These are phyloP conservation scores for Vachellia collinsii DNA, from an alignment of 306 rosid genomes.

Conservation along the genomic window DNA sequence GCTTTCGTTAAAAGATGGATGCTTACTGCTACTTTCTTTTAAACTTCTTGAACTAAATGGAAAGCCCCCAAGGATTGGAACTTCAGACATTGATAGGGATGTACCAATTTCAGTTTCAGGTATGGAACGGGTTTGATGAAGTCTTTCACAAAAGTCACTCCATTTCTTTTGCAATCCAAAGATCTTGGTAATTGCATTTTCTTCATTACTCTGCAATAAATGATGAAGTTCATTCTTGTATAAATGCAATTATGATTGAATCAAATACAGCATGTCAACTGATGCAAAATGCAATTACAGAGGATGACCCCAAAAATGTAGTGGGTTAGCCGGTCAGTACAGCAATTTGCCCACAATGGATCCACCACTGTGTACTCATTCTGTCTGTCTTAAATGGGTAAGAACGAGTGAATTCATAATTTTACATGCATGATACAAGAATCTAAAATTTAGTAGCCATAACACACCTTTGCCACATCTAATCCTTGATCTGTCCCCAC, in stretches of 20 bases:
- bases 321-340: neutral
- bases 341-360: conserved; percentile 33
- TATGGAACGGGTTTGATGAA: conserved; percentile 50
- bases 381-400: conserved; percentile 22
- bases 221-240: conserved; percentile 40
- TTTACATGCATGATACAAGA: conserved; percentile 28
- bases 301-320: conserved; percentile 5
- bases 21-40: conserved; percentile 56
- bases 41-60: conserved; percentile 40
- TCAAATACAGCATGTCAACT: conserved; percentile 27
- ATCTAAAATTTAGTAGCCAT: conserved; percentile 36
- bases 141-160: conserved; percentile 65
- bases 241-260: conserved; percentile 37
- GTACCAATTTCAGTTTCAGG: conserved; percentile 50
- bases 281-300: conserved; percentile 22
- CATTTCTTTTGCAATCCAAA: conserved; percentile 70
- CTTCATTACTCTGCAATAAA: conserved; percentile 78
- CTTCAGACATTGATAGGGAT: conserved; percentile 49
- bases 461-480: conserved; percentile 70
- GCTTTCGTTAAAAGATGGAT: conserved; percentile 45
- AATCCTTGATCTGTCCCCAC: conserved; percentile 49
- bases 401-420: conserved; percentile 1
- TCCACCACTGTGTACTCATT: conserved; percentile 1
- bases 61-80: conserved; percentile 50
- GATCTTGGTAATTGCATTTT: conserved; percentile 45